These are phyloP conservation scores for Ramularia endophylla DNA, from an alignment of 2,329 filamentous ascomycete genomes.

Conservation along the genomic window DNA sequence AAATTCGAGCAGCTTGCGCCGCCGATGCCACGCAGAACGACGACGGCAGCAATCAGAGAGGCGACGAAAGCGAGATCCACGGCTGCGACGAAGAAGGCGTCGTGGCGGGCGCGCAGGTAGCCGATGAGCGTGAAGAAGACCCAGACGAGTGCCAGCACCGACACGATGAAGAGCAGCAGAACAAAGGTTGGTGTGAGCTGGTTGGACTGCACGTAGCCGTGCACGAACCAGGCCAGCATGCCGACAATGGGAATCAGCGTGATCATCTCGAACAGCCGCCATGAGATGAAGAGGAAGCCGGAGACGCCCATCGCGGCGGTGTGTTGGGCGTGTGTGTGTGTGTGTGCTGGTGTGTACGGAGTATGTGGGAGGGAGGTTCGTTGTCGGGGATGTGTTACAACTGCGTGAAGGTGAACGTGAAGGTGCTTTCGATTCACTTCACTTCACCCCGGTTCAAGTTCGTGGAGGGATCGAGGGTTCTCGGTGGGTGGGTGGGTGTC, in stretches of 20 bases:
- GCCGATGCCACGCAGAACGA: conserved; percentile 52
- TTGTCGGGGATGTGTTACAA: too few species aligned
- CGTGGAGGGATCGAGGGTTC: too few species aligned
- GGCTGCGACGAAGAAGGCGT: conserved; percentile 54
- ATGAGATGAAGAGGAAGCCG: conserved; percentile 57
- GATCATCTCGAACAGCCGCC: conserved; percentile 55
- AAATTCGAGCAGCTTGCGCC: conserved; percentile 63
- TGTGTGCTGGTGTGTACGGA: too few species aligned
- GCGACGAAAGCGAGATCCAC: conserved; percentile 58
- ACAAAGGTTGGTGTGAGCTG: conserved; percentile 55
- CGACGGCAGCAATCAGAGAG: conserved; percentile 57
- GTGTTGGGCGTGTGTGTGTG: too few species aligned
- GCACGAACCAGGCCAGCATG: conserved; percentile 59
- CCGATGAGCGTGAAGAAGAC: conserved; percentile 55
- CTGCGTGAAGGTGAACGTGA: too few species aligned
- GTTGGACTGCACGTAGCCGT: conserved; percentile 52
- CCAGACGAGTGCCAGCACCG: conserved; percentile 56
- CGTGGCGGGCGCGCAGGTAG: conserved; percentile 54
- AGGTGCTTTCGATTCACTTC: too few species aligned
- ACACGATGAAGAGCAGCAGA: conserved; percentile 60
- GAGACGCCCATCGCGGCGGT: conserved; percentile 39
- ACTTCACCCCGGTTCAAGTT: too few species aligned
- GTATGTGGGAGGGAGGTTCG: too few species aligned
- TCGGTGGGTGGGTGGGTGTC: too few species aligned
- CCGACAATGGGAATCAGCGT: conserved; percentile 58